These are phyloP conservation scores for Neodidymelliopsis sp. DNA, from an alignment of 2,329 filamentous ascomycete genomes.

Conservation along the genomic window DNA sequence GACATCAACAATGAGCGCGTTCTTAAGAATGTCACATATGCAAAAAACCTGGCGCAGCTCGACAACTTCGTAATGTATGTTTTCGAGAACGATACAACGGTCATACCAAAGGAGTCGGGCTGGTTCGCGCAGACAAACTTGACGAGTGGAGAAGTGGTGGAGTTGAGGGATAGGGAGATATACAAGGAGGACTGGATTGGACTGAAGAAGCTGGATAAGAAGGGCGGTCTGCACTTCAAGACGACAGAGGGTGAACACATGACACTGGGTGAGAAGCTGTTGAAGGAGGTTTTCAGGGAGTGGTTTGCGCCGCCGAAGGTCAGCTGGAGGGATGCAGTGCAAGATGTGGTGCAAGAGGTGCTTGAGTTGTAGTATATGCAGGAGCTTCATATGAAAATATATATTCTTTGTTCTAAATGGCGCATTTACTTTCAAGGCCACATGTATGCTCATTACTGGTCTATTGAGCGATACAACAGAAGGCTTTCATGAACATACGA, in stretches of 20 bases:
- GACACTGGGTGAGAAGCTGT: conserved; percentile 71
- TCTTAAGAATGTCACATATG: conserved; percentile 77
- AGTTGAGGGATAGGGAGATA: conserved; percentile 71
- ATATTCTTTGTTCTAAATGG: no score
- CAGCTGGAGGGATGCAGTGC: conserved; percentile 13
- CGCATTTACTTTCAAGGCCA: no score
- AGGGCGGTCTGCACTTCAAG: conserved; percentile 79
- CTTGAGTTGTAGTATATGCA: conserved; percentile 43
- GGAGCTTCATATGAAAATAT: no score
- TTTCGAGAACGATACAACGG: conserved; percentile 85
- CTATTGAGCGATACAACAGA: no score
- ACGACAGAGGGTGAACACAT: conserved; percentile 82
- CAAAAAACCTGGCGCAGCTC: conserved; percentile 71
- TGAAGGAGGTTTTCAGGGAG: conserved; percentile 70
- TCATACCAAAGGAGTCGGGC: conserved; percentile 86
- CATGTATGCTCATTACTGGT: no score
- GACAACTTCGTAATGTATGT: conserved; percentile 87
- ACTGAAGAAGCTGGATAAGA: conserved; percentile 77
- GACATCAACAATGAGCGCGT: conserved; percentile 94
- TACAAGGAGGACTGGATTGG: conserved; percentile 96
- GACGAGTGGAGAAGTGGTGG: conserved; percentile 67
- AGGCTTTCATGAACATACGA: no score
- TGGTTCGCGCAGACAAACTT: conserved; percentile 86
- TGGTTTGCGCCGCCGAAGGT: conserved; percentile 64
- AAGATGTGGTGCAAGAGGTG: conserved; percentile 26